Percentiles rank a stretch among this genome's conserved stretches.
phyloP scores from a whole-genome alignment of 2,329 filamentous ascomycete species.

The Botrytis galanthina region DNA sequence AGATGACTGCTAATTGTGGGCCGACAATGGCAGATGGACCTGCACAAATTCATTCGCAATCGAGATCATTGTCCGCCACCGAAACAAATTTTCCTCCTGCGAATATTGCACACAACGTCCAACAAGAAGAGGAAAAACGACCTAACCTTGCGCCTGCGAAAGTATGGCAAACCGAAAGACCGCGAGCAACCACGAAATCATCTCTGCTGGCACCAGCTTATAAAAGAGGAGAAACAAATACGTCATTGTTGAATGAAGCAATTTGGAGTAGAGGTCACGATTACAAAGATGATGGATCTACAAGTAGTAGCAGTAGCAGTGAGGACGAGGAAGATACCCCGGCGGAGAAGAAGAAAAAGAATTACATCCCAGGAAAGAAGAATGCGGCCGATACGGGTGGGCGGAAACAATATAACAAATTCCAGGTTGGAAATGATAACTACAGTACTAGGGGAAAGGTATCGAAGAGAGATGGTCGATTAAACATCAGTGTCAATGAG shows the following conservation, averaged over 20 bases:
- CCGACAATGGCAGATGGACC: not conserved
- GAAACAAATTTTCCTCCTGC: not conserved
- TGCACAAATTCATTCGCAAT: not conserved
- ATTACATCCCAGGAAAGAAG: constrained; percentile 4
- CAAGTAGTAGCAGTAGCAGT: constrained; percentile 30
- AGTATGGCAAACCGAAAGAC: constrained; percentile 33
- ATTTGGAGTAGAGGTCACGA: constrained; percentile 27
- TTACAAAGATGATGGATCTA: constrained; percentile 18
- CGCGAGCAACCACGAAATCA: constrained; percentile 24
- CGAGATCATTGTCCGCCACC: constrained; percentile 7
- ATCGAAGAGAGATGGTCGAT: constrained; percentile 64
- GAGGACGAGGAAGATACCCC: constrained; percentile 25
- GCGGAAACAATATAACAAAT: constrained; percentile 46
- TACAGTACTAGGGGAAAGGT: constrained; percentile 64
- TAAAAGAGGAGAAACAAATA: constrained; percentile 29
- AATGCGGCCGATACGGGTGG: constrained; percentile 8
- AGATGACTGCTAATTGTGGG: constrained; percentile 7
- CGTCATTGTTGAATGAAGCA: constrained; percentile 31
- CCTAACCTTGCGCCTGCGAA: constrained; percentile 14
- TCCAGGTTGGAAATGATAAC: constrained; percentile 61
- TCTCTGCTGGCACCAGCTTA: constrained; percentile 25
- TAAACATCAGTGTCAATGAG: constrained; percentile 72
- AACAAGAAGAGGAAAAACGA: not conserved
- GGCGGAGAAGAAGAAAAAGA: constrained; percentile 13
- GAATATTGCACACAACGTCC: not conserved